phyloP scores from a whole-genome alignment of 2,329 filamentous ascomycete species.

The Claviceps quebecensis region DNA sequence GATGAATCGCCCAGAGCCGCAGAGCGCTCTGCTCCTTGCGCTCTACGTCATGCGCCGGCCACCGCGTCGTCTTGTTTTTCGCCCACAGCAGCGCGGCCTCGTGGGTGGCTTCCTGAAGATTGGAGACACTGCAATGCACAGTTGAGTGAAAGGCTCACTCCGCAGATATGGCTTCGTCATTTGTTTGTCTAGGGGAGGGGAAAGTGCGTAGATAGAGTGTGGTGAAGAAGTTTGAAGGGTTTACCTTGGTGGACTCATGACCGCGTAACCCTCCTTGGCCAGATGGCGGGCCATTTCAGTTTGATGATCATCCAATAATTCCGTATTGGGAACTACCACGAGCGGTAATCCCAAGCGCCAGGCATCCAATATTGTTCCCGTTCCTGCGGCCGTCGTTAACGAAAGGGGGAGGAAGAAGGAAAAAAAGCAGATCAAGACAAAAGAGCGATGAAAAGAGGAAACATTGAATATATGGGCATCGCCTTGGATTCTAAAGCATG shows the following conservation, averaged over 20 bases:
- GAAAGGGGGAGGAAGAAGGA: not conserved
- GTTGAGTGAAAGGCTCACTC: too few relatives aligned
- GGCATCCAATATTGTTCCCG: slow-evolving; percentile 77
- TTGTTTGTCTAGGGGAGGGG: not conserved
- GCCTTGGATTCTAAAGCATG: too few relatives aligned
- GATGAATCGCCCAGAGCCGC: slow-evolving; percentile 22
- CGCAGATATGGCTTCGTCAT: not conserved
- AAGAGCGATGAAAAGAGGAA: not conserved
- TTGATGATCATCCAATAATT: slow-evolving; percentile 81
- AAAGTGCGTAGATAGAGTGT: not conserved
- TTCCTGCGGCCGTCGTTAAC: slow-evolving; percentile 40
- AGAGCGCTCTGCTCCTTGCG: slow-evolving; percentile 7
- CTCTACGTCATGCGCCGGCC: slow-evolving; percentile 17
- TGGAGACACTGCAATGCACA: slow-evolving; percentile 11
- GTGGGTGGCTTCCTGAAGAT: slow-evolving; percentile 23
- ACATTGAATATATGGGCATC: too few relatives aligned
- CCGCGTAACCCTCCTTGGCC: slow-evolving; percentile 58
- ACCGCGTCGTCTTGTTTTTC: slow-evolving; percentile 20
- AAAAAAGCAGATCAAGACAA: not conserved
- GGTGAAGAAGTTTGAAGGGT: not conserved
- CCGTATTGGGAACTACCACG: slow-evolving; percentile 79
- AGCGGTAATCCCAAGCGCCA: slow-evolving; percentile 60
- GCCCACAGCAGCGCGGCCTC: slow-evolving; percentile 22
- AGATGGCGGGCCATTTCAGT: slow-evolving; percentile 70
- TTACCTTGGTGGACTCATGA: slow-evolving; percentile 56